phyloP scores from a whole-genome alignment of 2,329 filamentous ascomycete species.

The Fusarium siculi region DNA sequence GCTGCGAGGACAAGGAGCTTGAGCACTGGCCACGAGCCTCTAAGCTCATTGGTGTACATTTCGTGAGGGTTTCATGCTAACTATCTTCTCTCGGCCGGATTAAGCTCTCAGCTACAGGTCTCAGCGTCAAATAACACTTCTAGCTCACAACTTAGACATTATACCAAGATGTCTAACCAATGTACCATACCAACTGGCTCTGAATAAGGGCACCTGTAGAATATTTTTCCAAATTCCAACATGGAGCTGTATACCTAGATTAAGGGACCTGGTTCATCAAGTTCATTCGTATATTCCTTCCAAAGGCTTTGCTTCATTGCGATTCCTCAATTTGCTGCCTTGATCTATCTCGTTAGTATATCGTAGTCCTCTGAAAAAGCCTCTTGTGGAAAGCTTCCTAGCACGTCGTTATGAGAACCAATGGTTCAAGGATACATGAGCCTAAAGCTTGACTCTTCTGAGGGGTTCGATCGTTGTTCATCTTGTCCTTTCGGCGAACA shows the following conservation, averaged over 20 bases:
- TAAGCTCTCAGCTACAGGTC: too few relatives aligned
- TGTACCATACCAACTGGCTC: not conserved
- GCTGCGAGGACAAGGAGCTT: not conserved
- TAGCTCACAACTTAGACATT: too few relatives aligned
- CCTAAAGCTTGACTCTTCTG: not conserved
- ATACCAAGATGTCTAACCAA: too few relatives aligned
- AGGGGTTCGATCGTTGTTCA: not conserved
- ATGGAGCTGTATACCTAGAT: not conserved
- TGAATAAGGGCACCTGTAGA: not conserved
- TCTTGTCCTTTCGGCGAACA: not conserved
- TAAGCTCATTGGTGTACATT: not conserved
- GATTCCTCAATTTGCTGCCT: fast-evolving
- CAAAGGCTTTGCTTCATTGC: too few relatives aligned
- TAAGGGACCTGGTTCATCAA: not conserved
- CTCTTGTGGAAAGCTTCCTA: too few relatives aligned
- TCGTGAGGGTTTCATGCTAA: fast-evolving
- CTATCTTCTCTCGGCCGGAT: too few relatives aligned
- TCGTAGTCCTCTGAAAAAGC: not conserved
- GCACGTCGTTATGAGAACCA: not conserved
- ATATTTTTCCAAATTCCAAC: not conserved
- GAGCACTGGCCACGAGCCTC: too few relatives aligned
- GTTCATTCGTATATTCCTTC: too few relatives aligned
- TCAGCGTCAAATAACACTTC: too few relatives aligned
- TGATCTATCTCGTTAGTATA: not conserved
- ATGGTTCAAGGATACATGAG: not conserved